Conservation (phyloP, 1,139 yeast species). For the Yamadazyma blattariae region DNA sequence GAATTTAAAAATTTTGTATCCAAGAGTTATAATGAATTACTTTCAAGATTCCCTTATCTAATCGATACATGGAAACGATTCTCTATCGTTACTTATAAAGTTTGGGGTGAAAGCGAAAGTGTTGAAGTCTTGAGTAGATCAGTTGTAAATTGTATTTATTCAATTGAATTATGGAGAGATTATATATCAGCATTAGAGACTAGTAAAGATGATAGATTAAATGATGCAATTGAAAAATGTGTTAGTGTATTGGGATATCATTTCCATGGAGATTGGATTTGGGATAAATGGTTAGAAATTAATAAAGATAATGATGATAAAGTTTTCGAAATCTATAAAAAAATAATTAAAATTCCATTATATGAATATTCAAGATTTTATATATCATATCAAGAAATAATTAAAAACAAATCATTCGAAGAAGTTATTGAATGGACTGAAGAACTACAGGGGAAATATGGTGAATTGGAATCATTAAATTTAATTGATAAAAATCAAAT, state of each 20-base stretch:
- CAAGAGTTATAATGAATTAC: constrained; percentile 26
- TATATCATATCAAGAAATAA: constrained; percentile 45
- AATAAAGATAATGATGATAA: constrained; percentile 26
- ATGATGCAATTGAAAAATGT: neutral
- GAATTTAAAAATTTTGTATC: constrained; percentile 21
- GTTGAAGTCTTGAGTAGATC: constrained; percentile 45
- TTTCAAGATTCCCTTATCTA: constrained; percentile 53
- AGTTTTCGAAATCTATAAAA: constrained; percentile 37
- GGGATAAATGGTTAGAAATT: constrained; percentile 63
- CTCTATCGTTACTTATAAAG: constrained; percentile 50
- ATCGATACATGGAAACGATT: constrained; percentile 62
- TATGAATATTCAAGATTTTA: constrained; percentile 71
- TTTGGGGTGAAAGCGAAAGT: constrained; percentile 52
- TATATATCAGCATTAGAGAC: constrained; percentile 46
- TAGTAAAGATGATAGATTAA: neutral
- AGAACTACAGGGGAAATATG: constrained; percentile 16
- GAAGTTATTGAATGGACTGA: constrained; percentile 23
- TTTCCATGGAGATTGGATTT: constrained; percentile 58
- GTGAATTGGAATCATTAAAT: constrained; percentile 22
- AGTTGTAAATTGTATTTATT: constrained; percentile 49
- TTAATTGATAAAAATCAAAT: constrained; percentile 33
- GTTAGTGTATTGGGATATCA: constrained; percentile 44
- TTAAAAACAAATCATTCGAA: constrained; percentile 28
- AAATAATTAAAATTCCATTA: constrained; percentile 52
- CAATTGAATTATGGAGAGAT: constrained; percentile 67